These are phyloP conservation scores for Fistulinella staudtii DNA, from an alignment of 1,284 basidiomycete genomes.

Conservation along the genomic window DNA sequence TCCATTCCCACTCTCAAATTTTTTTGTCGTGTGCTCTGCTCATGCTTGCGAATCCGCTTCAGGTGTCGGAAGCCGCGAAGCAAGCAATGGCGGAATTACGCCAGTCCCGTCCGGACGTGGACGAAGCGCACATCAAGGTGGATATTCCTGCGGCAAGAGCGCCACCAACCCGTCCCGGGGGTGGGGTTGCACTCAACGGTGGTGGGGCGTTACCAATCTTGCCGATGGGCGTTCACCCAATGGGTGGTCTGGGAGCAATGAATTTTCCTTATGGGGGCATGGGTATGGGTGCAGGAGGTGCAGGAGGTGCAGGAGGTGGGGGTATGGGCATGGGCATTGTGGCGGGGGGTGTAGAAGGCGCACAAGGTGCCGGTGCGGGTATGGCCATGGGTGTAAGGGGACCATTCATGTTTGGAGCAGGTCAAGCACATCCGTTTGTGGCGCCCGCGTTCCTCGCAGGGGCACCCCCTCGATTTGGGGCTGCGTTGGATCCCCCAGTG, in stretches of 20 bases:
- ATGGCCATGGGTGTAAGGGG: background rate
- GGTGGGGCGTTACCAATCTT: background rate
- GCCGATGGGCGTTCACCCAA: too few species aligned
- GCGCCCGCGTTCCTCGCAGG: background rate
- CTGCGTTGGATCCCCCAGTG: too few species aligned
- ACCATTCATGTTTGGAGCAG: slow-evolving; percentile 15
- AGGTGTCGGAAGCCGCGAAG: slow-evolving; percentile 72
- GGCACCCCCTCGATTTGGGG: too few species aligned
- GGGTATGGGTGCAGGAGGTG: too few species aligned
- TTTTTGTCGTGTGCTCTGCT: too few species aligned
- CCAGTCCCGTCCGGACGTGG: slow-evolving; percentile 51
- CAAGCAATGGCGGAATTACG: slow-evolving; percentile 59
- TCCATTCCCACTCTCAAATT: too few species aligned
- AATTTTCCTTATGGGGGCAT: too few species aligned
- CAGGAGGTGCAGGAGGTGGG: too few species aligned
- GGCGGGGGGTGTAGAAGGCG: too few species aligned
- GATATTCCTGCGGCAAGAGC: slow-evolving; percentile 45
- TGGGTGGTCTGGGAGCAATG: too few species aligned
- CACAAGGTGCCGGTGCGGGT: too few species aligned
- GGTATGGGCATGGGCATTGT: too few species aligned
- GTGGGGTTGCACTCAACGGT: background rate
- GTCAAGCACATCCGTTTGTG: slow-evolving; percentile 11
- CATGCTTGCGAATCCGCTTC: background rate
- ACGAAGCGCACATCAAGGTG: slow-evolving; percentile 51
- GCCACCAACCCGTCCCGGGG: slow-evolving; percentile 11